Base-by-base conservation (phyloP, 768 basidiomycete species). In the Russula dissimulans region DNA sequence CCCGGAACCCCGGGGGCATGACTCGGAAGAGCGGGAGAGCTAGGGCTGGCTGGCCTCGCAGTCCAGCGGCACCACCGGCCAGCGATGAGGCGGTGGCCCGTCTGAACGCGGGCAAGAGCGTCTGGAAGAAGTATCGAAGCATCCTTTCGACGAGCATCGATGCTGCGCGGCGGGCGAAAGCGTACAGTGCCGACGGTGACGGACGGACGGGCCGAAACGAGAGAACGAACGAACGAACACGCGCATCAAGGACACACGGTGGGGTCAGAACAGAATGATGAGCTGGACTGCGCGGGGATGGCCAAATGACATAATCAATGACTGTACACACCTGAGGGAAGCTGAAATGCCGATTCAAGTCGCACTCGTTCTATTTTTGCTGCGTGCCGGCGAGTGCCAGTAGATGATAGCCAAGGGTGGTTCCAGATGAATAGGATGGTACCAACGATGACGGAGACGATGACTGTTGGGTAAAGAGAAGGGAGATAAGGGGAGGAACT, bases 81-180 rank as follows among this genome's bases (percentile, higher is more conserved):
- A 56, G 15, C 8, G 48, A 45, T 12, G 60, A 32, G 14, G 29
- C 29, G 2, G 55, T 61, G 39, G 56, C 51, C 29, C 8, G 38
- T 48, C 56, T 44, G 46, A 62, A 45, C 12, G 56, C 22, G 12
- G 61, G 61, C 38, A 44, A 52, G 45, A 62, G 7, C 51, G 39
- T 53, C 26, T 10, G 5, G 39, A 31, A 48, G 41, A 62, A 57
- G 51, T 47, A 62, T 2, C 26, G 18, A 5, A 57, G 15, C 56
- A 62, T 62, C 5, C 17, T 18, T 43, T 32, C 17, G 44, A 62
- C 32, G 32, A 62, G 51, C 17, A 12, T 31, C 45, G 50, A 48
- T 5, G 60, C 60, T 61, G 0, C 15, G 18, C 14, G 11, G 17
- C 6, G 8, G 10, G 34, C 34, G 34, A 36, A 10, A 43, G 22